A percentile compares a stretch with the other conserved stretches of the same genome.
Evolutionary conservation across 495 filamentous ascomycete genomes (phyloP).

Genomic region (Penicillium soppii): DNA sequence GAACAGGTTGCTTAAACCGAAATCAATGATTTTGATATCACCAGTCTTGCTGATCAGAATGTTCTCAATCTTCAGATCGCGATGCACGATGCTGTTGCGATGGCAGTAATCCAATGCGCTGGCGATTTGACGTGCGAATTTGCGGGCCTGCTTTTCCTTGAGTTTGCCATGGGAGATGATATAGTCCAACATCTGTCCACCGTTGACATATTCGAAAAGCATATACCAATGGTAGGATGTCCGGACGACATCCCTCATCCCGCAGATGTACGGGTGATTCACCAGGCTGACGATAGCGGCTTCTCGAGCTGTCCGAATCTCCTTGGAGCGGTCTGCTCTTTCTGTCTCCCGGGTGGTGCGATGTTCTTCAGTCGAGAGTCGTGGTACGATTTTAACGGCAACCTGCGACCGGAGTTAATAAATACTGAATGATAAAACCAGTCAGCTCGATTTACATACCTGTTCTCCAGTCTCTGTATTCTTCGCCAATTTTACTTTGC

Average conservation of each 20-base stretch:
- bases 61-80: conserved; percentile 98
- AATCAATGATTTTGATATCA: conserved; percentile 99
- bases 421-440: not conserved
- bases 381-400: conserved; percentile 96
- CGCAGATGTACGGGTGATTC: conserved; percentile 95
- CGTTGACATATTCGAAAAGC: conserved; percentile 99
- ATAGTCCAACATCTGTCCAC: conserved; percentile 99
- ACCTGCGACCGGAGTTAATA: conserved; percentile 55
- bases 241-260: conserved; percentile 90
- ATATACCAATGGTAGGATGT: conserved; percentile 99
- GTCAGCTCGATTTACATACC: conserved; percentile 44
- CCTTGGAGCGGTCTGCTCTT: conserved; percentile 90
- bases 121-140: conserved; percentile 95
- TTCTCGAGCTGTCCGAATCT: conserved; percentile 92
- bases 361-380: conserved; percentile 81
- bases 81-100: conserved; percentile 97
- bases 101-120: conserved; percentile 99
- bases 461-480: conserved; percentile 80
- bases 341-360: conserved; percentile 79
- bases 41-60: conserved; percentile 99
- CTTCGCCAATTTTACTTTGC: conserved; percentile 86
- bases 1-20: conserved; percentile 96
- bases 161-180: conserved; percentile 97
- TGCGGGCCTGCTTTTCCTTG: conserved; percentile 98
- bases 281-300: conserved; percentile 95